A percentile compares a stretch with the other conserved stretches of the same genome.
phyloP scores from a whole-genome alignment of 352 stramenopile genomes.

The Peronospora destructor region DNA sequence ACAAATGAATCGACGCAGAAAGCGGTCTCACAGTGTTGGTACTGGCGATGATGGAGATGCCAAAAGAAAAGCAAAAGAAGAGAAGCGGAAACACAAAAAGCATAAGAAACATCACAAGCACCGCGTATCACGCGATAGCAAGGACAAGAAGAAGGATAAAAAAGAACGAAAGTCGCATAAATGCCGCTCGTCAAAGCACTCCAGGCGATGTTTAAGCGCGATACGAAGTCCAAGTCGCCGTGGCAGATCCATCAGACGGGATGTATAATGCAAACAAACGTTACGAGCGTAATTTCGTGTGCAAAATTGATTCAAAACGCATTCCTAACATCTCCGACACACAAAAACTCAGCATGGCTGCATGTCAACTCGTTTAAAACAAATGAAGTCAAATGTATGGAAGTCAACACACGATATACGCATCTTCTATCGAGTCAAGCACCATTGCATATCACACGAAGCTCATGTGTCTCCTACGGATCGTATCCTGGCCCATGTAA shows the following conservation, averaged over 20 bases:
- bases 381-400: background rate
- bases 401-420: conserved; percentile 24
- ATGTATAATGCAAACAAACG: background rate
- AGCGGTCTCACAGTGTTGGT: conserved; percentile 12
- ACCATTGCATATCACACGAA: conserved; percentile 14
- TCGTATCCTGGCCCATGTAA: conserved; percentile 20
- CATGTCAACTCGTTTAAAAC: background rate
- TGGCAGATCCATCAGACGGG: conserved; percentile 14
- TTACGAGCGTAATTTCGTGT: conserved; percentile 8
- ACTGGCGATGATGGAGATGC: conserved; percentile 1
- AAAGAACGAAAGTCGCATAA: conserved; percentile 31
- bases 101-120: conserved; percentile 34
- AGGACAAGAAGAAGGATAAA: conserved; percentile 24
- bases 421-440: conserved; percentile 23
- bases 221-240: conserved; percentile 8
- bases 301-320: background rate
- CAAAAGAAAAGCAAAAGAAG: conserved; percentile 17
- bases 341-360: background rate
- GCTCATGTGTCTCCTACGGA: conserved; percentile 17
- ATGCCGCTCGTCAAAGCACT: conserved; percentile 19
- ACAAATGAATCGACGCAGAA: conserved; percentile 4
- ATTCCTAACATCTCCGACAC: background rate
- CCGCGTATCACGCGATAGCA: conserved; percentile 22
- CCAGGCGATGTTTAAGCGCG: conserved; percentile 24
- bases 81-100: conserved; percentile 30